Percentiles rank a stretch among this genome's conserved stretches.
phyloP scores from a whole-genome alignment of 2,329 filamentous ascomycete genomes.

The Chrysosporium keratinophilum region DNA sequence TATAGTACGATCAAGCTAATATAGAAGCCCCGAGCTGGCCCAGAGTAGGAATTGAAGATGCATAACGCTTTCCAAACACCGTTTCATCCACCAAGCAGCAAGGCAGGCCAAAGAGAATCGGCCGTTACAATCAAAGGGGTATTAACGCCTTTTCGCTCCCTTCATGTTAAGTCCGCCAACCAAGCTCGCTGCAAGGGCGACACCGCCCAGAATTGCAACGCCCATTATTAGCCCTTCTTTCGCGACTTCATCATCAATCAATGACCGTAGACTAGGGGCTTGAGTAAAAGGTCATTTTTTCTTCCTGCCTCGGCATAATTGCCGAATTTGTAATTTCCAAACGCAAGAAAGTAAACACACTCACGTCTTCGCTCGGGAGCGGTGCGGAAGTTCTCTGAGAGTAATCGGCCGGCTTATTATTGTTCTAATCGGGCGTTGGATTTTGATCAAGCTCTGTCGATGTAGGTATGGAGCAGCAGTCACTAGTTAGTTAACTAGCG shows the following conservation, averaged over 20 bases:
- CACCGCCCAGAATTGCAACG: conserved; percentile 85
- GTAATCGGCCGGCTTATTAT: conserved; percentile 83
- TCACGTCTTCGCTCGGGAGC: conserved; percentile 88
- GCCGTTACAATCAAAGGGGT: neutral
- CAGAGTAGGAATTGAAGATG: neutral
- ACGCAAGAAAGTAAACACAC: conserved; percentile 94
- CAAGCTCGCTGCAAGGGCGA: conserved; percentile 90
- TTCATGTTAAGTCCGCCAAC: conserved; percentile 78
- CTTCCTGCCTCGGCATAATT: conserved; percentile 91
- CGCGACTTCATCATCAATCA: conserved; percentile 94
- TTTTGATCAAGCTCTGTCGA: conserved; percentile 79
- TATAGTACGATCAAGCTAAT: no score
- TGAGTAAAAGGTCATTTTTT: conserved; percentile 89
- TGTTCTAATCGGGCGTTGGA: conserved; percentile 74
- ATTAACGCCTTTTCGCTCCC: conserved; percentile 52
- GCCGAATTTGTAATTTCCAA: conserved; percentile 96
- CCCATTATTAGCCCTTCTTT: conserved; percentile 89
- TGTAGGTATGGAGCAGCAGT: no score
- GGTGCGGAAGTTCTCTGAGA: conserved; percentile 92
- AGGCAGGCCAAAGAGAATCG: neutral
- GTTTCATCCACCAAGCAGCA: neutral
- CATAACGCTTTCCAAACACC: conserved; percentile 10
- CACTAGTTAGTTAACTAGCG: no score
- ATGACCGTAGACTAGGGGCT: conserved; percentile 67
- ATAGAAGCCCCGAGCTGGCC: no score